phyloP scores from a whole-genome alignment of 1,139 yeast genomes.

The Geotrichum aggregatum region DNA sequence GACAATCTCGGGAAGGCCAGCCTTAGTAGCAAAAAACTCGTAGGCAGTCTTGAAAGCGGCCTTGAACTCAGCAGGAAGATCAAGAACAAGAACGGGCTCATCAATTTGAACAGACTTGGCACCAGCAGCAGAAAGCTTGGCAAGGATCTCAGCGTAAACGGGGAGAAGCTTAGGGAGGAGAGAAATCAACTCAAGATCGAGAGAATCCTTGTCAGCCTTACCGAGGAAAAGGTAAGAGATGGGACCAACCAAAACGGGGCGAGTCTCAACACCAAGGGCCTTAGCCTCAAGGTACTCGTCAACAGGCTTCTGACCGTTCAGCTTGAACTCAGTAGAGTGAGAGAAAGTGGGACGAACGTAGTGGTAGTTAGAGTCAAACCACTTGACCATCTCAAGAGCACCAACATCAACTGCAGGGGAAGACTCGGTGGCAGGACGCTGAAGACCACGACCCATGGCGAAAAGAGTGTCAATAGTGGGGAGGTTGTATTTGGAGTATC shows the following conservation, averaged over 20 bases:
- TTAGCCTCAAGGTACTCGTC: slow-evolving; percentile 97
- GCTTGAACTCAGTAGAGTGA: slow-evolving; percentile 90
- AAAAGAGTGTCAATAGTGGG: slow-evolving; percentile 88
- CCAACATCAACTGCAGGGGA: slow-evolving; percentile 93
- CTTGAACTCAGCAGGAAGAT: slow-evolving; percentile 79
- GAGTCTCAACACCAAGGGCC: slow-evolving; percentile 90
- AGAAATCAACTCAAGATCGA: slow-evolving; percentile 89
- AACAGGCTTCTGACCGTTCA: slow-evolving; percentile 93
- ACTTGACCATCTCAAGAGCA: slow-evolving; percentile 98
- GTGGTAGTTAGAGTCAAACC: slow-evolving; percentile 99
- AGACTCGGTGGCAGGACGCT: slow-evolving; percentile 88
- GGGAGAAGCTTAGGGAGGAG: slow-evolving; percentile 85
- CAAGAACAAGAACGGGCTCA: slow-evolving; percentile 94
- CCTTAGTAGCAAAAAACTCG: slow-evolving; percentile 60
- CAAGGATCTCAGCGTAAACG: slow-evolving; percentile 82
- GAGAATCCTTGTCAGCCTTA: slow-evolving; percentile 96
- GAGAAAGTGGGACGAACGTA: slow-evolving; percentile 99
- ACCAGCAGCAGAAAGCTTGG: slow-evolving; percentile 89
- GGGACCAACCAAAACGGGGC: slow-evolving; percentile 97
- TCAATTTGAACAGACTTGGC: slow-evolving; percentile 94
- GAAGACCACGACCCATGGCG: slow-evolving; percentile 99
- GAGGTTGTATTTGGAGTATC: slow-evolving; percentile 89
- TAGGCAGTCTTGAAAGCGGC: slow-evolving; percentile 84
- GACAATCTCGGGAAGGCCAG: slow-evolving; percentile 70
- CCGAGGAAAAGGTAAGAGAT: slow-evolving; percentile 92